phyloP scores from a whole-genome alignment of 805 yeast species.

The Kockiozyma suomiensis region DNA sequence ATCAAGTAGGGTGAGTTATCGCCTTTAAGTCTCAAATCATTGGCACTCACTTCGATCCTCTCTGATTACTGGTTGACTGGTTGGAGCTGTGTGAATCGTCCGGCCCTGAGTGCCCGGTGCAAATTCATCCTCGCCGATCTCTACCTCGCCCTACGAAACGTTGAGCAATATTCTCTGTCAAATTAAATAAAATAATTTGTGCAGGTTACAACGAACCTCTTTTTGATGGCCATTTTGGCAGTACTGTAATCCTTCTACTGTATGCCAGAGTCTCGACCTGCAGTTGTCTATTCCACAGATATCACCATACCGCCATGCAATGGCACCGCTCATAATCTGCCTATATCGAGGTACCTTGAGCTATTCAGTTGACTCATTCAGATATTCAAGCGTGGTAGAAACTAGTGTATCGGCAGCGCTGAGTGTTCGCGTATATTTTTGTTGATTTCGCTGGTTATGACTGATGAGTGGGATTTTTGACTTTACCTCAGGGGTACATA shows the following conservation, averaged over 20 bases:
- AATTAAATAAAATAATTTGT: background rate
- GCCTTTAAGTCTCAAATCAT: background rate
- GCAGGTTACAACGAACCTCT: slow-evolving; percentile 43
- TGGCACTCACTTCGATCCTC: slow-evolving; percentile 20
- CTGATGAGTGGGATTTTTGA: too few species aligned
- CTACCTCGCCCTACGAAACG: slow-evolving; percentile 57
- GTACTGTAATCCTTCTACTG: slow-evolving; percentile 73
- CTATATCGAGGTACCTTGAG: background rate
- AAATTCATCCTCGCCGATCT: slow-evolving; percentile 81
- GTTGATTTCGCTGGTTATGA: too few species aligned
- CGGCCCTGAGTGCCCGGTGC: slow-evolving; percentile 43
- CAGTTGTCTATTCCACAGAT: slow-evolving; percentile 91
- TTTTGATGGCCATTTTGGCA: slow-evolving; percentile 91
- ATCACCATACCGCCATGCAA: slow-evolving; percentile 67
- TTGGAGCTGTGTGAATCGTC: slow-evolving; percentile 1
- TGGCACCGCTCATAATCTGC: slow-evolving; percentile 24
- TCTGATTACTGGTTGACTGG: slow-evolving; percentile 40
- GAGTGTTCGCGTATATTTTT: too few species aligned
- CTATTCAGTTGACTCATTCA: background rate
- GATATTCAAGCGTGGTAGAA: too few species aligned
- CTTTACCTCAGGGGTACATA: too few species aligned
- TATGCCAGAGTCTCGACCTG: slow-evolving; percentile 71
- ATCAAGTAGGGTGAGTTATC: slow-evolving; percentile 4
- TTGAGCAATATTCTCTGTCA: background rate
- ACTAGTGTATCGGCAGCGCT: too few species aligned